Base-by-base conservation (phyloP, 345 rosid genomes). In the Arabidopsis suecica region DNA sequence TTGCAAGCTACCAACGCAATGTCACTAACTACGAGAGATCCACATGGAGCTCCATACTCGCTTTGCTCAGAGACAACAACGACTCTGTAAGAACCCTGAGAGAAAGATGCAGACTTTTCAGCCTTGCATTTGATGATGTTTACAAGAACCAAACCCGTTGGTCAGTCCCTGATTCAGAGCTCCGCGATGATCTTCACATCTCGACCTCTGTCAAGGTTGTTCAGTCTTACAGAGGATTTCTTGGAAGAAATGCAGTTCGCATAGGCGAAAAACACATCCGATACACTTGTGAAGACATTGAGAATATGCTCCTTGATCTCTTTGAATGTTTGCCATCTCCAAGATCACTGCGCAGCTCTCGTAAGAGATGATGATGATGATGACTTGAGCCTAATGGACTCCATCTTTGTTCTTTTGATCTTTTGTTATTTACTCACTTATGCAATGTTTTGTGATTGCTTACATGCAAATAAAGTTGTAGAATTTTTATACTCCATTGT, bases 211-310 rank as follows among this genome's bases (percentile, higher is more conserved):
- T 86, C 70, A 86, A 80, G 42, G 88, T 91, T 55, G 78, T 87
- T 58, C 96, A 76, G 33, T 89, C 96, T n/a, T 91, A 91, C 77
- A 84, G 89, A 55, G 68, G 80, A 2, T 89, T 91, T 76, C 72
- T 88, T 0, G 93, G 87, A 54, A 82, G 71, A 9, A 74, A 79
- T 67, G 72, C 41, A 4, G 37, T 18, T 54, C 73, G 76, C 40
- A 81, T 86, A 22, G 82, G 86, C 1, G 93, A 88, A 40, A 91
- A 81, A 77, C 57, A 84, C 68, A 84, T 89, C 25, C 83, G 87
- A 79, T 87, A 88, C 82, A 75, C 70, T 11, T 79, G 80, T 6
- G 97, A 89, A 64, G 88, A 86, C 59, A 61, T 93, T 49, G 90
- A 84, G 77, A 80, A 65, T 6, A 34, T 77, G 76, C 84, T 91